Conservation (phyloP, 2,329 filamentous ascomycete genomes). For the Venturia carpophila region DNA sequence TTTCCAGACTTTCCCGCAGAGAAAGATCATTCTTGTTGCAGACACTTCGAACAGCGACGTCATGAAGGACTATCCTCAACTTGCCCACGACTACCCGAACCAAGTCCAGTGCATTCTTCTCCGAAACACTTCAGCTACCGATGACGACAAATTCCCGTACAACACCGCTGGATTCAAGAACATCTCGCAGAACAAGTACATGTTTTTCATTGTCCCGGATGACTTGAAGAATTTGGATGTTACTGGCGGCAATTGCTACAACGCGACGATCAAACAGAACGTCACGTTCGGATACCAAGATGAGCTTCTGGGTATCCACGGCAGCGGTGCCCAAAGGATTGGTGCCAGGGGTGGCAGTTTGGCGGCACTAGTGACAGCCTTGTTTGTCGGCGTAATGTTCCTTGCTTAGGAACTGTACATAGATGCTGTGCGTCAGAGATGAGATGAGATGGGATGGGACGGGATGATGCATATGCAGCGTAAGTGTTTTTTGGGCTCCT, state of each 20-base stretch:
- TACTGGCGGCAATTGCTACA: slow-evolving; percentile 59
- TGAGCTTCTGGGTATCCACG: slow-evolving; percentile 18
- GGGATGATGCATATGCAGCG: background rate
- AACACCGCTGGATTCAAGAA: slow-evolving; percentile 63
- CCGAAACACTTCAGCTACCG: slow-evolving; percentile 65
- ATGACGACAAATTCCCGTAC: slow-evolving; percentile 66
- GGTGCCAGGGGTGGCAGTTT: slow-evolving; percentile 6
- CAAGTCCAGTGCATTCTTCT: slow-evolving; percentile 73
- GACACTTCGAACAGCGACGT: slow-evolving; percentile 72
- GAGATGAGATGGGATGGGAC: background rate
- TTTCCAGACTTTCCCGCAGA: slow-evolving; percentile 65
- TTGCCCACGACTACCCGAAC: slow-evolving; percentile 58
- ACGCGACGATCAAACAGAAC: slow-evolving; percentile 57
- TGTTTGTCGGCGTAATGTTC: slow-evolving; percentile 11
- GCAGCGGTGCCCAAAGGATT: slow-evolving; percentile 13
- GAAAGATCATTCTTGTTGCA: slow-evolving; percentile 68
- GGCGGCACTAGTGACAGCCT: background rate
- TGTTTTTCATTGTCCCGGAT: slow-evolving; percentile 70
- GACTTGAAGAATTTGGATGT: slow-evolving; percentile 62
- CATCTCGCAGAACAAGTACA: slow-evolving; percentile 59
- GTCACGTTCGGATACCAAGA: slow-evolving; percentile 52
- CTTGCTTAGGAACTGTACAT: slow-evolving; percentile 4
- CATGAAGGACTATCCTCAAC: slow-evolving; percentile 55
- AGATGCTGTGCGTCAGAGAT: background rate
- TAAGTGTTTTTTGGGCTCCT: background rate